These are phyloP conservation scores for Pharus latifolius DNA, from an alignment of 176 grass and related monocot species.

Conservation along the genomic window DNA sequence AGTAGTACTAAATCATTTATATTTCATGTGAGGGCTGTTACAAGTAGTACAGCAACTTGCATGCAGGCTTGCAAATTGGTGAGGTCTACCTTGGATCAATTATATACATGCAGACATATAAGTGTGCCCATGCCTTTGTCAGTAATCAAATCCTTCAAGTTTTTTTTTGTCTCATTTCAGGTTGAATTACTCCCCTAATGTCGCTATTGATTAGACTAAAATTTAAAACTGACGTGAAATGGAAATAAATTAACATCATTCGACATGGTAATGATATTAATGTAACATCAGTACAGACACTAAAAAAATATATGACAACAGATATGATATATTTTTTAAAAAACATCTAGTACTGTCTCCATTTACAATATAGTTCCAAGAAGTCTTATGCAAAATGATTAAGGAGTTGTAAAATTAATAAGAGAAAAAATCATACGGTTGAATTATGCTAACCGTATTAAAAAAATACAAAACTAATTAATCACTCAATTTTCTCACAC, in stretches of 20 bases:
- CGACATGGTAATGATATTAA: too few relatives aligned
- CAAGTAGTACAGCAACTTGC: neutral
- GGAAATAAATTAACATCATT: neutral
- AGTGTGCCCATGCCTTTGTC: neutral
- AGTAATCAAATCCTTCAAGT: neutral
- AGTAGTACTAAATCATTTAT: neutral
- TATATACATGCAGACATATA: neutral
- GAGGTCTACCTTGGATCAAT: neutral
- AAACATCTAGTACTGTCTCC: too few relatives aligned
- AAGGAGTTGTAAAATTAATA: too few relatives aligned
- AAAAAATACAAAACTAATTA: too few relatives aligned
- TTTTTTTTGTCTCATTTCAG: neutral
- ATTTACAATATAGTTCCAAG: too few relatives aligned
- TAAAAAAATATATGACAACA: too few relatives aligned
- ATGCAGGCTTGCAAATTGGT: neutral
- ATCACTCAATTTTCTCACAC: too few relatives aligned
- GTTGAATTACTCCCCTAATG: neutral
- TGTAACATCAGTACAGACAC: too few relatives aligned
- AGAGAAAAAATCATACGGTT: too few relatives aligned
- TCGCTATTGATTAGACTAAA: neutral
- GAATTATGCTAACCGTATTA: too few relatives aligned
- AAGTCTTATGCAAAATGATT: too few relatives aligned
- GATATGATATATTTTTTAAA: too few relatives aligned
- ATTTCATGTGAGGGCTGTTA: neutral
- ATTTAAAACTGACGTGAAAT: neutral